Base-by-base conservation (phyloP, 2,329 filamentous ascomycete species). In the Aspergillus sp. region DNA sequence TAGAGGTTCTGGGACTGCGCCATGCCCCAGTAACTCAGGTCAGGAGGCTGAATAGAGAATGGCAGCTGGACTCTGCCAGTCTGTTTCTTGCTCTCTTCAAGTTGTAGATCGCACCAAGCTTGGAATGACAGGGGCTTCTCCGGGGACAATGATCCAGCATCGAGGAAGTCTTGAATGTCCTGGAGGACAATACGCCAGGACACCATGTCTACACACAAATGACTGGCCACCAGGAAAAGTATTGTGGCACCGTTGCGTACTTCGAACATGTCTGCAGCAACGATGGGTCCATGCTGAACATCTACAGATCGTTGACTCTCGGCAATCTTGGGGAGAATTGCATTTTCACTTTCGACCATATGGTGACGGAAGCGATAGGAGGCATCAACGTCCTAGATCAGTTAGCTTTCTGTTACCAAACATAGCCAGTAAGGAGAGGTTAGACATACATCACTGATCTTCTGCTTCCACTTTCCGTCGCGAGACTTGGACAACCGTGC, bases 1-100 rank as follows among this genome's bases (percentile, higher is more conserved):
- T 78, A 79, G 5, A 67, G 61, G 45, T 79, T 79, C 1, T 62
- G 58, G 12, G 57, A 43, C 8, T 67, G 61, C 4, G 69, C 58
- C 70, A 78, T 73, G 7, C 74, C 75, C 76, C 76, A 78, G 61
- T 78, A 78, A 5, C 38, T 51, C 30, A 74, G 47, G n/a, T 76
- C 65, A 21, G 74, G 62, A 67, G 72, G 54, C 61, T 75, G 62
- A 5, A 72, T 64, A 4, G 67, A 67, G 59, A 69, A 76, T 25
- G 72, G 71, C 17, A 73, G 57, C 5, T 64, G 19, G 5, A 67
- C 25, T 3, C 54, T 56, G 1, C 60, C 50, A 41, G 61, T 62
- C 5, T 65, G 52, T 1, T 48, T 67, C 25, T 67, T 73, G 39
- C 67, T 65, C 38, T 73, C 61, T 12, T 73, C 70, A 0, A 63